Conservation (phyloP, 1,284 basidiomycete genomes). For the Afroboletus lepidellus region DNA sequence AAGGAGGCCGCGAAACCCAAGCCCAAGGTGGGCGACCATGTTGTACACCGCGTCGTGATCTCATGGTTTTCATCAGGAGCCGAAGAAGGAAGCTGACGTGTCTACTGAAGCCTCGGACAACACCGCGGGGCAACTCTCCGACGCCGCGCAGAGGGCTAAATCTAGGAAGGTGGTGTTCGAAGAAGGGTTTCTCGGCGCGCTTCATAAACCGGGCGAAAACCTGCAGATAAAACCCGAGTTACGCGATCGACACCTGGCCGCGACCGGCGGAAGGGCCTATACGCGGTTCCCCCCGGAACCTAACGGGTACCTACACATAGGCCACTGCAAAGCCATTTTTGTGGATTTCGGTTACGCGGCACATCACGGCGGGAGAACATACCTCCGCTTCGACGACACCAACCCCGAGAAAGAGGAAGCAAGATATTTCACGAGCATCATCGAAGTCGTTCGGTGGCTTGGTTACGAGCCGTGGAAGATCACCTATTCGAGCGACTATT, state of each 20-base stretch:
- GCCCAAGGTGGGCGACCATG: slow-evolving; percentile 55
- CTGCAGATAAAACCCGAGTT: slow-evolving; percentile 82
- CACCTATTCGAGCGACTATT: slow-evolving; percentile 99
- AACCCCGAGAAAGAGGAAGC: slow-evolving; percentile 98
- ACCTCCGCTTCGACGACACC: slow-evolving; percentile 96
- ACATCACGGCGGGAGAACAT: slow-evolving; percentile 86
- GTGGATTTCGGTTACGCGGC: slow-evolving; percentile 98
- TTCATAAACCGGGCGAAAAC: slow-evolving; percentile 95
- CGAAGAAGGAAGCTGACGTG: slow-evolving; percentile 45
- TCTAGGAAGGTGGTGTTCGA: slow-evolving; percentile 79
- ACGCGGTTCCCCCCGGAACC: slow-evolving; percentile 99
- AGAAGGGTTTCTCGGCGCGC: slow-evolving; percentile 91
- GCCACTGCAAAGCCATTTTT: slow-evolving; percentile 98
- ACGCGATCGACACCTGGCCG: slow-evolving; percentile 78
- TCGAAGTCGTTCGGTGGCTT: slow-evolving; percentile 95
- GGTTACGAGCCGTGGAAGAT: slow-evolving; percentile 99
- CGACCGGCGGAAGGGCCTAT: slow-evolving; percentile 83
- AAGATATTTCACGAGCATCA: slow-evolving; percentile 92
- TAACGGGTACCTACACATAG: slow-evolving; percentile 95
- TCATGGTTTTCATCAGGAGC: slow-evolving; percentile 41
- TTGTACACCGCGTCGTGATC: background rate
- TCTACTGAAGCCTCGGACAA: slow-evolving; percentile 29
- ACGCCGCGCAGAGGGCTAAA: slow-evolving; percentile 38
- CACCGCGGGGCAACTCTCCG: slow-evolving; percentile 34
- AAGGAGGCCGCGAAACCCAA: slow-evolving; percentile 72